Evolutionary conservation across 2,329 filamentous ascomycete genomes (phyloP).

Genomic region (Colletotrichum gigasporum): DNA sequence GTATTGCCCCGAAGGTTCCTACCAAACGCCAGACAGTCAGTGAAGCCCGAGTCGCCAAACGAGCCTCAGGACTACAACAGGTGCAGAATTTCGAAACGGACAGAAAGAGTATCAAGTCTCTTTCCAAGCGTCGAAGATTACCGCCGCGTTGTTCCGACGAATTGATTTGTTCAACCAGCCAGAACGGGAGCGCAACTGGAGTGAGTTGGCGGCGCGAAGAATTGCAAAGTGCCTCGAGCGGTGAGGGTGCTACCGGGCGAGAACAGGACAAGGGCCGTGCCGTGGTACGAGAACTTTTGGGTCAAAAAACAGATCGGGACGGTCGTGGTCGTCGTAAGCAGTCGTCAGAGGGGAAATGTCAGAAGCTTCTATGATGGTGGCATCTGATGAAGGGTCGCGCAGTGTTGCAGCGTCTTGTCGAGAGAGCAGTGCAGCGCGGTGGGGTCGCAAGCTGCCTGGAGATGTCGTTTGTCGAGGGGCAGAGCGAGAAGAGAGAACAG

Average conservation of each 20-base stretch:
- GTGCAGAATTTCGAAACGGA: background rate
- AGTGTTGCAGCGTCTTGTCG: background rate
- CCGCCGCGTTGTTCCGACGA: background rate
- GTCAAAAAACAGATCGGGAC: conserved; percentile 16
- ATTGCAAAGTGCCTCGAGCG: background rate
- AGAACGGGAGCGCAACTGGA: background rate
- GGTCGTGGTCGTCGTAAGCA: conserved; percentile 29
- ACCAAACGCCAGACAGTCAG: conserved; percentile 11
- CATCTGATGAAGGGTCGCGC: conserved; percentile 12
- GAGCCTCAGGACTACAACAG: background rate
- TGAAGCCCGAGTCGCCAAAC: conserved; percentile 11
- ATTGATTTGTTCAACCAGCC: background rate
- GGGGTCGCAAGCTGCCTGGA: background rate
- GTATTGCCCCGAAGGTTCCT: conserved; percentile 57
- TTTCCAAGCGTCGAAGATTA: background rate
- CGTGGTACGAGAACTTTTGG: background rate
- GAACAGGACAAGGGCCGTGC: background rate
- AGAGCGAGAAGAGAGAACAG: background rate
- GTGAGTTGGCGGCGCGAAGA: background rate
- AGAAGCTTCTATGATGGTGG: conserved; percentile 7
- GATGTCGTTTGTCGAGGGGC: conserved; percentile 5
- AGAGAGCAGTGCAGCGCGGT: background rate
- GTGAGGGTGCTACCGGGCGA: background rate
- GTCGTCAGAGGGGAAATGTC: conserved; percentile 20
- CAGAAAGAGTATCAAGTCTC: background rate